These are phyloP conservation scores for Xanthoconium stramineum DNA, from an alignment of 768 basidiomycete species.

Conservation along the genomic window DNA sequence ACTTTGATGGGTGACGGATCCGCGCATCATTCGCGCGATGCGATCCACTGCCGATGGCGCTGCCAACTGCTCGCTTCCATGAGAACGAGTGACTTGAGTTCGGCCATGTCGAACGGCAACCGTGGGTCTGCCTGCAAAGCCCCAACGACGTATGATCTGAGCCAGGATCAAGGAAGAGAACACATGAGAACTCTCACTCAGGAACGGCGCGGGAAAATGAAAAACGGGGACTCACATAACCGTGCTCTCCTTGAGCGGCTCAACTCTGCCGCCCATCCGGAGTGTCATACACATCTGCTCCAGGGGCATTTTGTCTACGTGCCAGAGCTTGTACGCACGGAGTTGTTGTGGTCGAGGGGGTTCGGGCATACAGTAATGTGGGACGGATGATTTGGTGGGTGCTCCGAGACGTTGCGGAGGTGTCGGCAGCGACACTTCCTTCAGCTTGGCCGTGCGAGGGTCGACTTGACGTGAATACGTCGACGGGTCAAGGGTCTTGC, in stretches of 20 bases:
- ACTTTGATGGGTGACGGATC: not conserved
- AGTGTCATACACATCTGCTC: slow-evolving; percentile 39
- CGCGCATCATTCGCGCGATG: slow-evolving; percentile 17
- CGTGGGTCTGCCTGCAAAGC: slow-evolving; percentile 39
- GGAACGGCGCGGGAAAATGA: not conserved
- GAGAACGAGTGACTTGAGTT: slow-evolving; percentile 36
- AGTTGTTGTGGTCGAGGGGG: slow-evolving; percentile 36
- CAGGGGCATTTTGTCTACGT: slow-evolving; percentile 32
- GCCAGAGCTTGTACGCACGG: slow-evolving; percentile 47
- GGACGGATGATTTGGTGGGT: slow-evolving; percentile 3
- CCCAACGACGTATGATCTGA: slow-evolving; percentile 42
- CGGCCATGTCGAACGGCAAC: slow-evolving; percentile 35
- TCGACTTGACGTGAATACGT: slow-evolving; percentile 30
- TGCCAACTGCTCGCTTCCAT: slow-evolving; percentile 42
- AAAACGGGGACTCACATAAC: slow-evolving; percentile 40
- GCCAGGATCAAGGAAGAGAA: not conserved
- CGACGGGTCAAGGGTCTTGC: slow-evolving; percentile 15
- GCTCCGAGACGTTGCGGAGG: not conserved
- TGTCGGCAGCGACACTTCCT: not conserved
- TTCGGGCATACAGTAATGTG: slow-evolving; percentile 25
- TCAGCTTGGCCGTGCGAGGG: slow-evolving; percentile 4
- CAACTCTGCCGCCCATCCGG: slow-evolving; percentile 26
- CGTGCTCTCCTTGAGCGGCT: slow-evolving; percentile 44
- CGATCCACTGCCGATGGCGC: slow-evolving; percentile 39
- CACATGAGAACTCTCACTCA: not conserved